Conservation (phyloP, 345 rosid genomes). For the Populus ilicifolia region DNA sequence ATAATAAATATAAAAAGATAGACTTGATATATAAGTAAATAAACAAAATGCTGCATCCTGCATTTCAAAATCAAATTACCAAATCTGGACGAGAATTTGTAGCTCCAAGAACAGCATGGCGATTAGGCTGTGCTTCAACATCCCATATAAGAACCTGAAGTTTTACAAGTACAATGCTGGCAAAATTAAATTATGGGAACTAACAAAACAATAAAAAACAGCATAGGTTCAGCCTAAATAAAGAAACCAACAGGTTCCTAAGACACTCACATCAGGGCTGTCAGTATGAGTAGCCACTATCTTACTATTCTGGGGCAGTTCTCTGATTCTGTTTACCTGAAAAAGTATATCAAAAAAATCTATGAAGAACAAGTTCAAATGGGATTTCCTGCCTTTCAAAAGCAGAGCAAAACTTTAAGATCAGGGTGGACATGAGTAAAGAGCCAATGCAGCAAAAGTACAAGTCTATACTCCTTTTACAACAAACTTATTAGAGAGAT, state of each 20-base stretch:
- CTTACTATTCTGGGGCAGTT: slow-evolving; percentile 86
- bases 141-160: slow-evolving; percentile 97
- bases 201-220: not conserved
- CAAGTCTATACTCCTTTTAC: not conserved
- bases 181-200: slow-evolving; percentile 8
- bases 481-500: not conserved
- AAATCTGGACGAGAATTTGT: slow-evolving; percentile 89
- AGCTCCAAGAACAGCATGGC: slow-evolving; percentile 98
- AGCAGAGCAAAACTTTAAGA: not conserved
- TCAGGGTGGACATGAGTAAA: not conserved
- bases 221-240: not conserved
- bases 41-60: not conserved
- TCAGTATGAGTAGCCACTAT: slow-evolving; percentile 99
- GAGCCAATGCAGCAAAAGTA: not conserved
- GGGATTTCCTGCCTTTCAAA: not conserved
- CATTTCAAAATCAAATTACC: slow-evolving; percentile 34
- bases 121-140: slow-evolving; percentile 96
- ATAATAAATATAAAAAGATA: not conserved
- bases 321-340: slow-evolving; percentile 98
- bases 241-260: not conserved
- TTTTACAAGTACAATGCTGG: slow-evolving; percentile 14
- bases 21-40: not conserved
- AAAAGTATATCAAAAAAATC: slow-evolving; percentile 1
- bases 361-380: not conserved
- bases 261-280: slow-evolving; percentile 77